Conservation (phyloP, 192 early-diverging fungal genomes). For the Coemansia sp. region DNA sequence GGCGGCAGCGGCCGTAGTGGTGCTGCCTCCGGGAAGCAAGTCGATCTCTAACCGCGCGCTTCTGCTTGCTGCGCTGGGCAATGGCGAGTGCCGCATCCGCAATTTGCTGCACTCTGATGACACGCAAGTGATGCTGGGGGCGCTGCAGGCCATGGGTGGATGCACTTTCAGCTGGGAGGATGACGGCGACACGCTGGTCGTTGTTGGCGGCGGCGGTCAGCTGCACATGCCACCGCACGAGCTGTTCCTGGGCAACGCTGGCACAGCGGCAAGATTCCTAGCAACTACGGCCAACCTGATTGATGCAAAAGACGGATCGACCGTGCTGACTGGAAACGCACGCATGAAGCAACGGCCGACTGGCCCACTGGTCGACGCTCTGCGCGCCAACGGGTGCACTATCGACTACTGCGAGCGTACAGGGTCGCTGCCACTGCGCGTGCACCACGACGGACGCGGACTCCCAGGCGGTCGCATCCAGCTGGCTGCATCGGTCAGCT, state of each 20-base stretch:
- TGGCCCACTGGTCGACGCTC: conserved; percentile 81
- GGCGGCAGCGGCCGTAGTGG: conserved; percentile 42
- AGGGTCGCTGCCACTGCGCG: conserved; percentile 84
- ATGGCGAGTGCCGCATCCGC: conserved; percentile 74
- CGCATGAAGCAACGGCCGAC: conserved; percentile 98
- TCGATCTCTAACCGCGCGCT: conserved; percentile 97
- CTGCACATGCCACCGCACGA: conserved; percentile 71
- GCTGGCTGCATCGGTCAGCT: conserved; percentile 89
- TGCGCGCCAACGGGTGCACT: conserved; percentile 74
- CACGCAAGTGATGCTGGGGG: conserved; percentile 94
- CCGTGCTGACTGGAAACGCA: conserved; percentile 89
- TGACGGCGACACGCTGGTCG: conserved; percentile 82
- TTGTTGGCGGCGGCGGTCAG: conserved; percentile 74
- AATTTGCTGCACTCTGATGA: conserved; percentile 96
- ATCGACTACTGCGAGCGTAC: conserved; percentile 75
- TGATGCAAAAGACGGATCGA: conserved; percentile 37
- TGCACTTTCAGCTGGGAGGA: conserved; percentile 90
- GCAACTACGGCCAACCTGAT: conserved; percentile 82
- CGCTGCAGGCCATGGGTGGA: conserved; percentile 84
- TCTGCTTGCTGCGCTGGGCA: conserved; percentile 83
- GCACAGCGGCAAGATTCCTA: conserved; percentile 94
- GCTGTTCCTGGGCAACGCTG: conserved; percentile 95
- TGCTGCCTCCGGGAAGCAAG: conserved; percentile 90
- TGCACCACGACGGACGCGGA: conserved; percentile 65
- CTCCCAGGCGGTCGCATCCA: conserved; percentile 85